Percentiles rank a stretch among this genome's conserved stretches.
phyloP scores from a whole-genome alignment of 306 rosid species.

The Cicer pinnatifidum region DNA sequence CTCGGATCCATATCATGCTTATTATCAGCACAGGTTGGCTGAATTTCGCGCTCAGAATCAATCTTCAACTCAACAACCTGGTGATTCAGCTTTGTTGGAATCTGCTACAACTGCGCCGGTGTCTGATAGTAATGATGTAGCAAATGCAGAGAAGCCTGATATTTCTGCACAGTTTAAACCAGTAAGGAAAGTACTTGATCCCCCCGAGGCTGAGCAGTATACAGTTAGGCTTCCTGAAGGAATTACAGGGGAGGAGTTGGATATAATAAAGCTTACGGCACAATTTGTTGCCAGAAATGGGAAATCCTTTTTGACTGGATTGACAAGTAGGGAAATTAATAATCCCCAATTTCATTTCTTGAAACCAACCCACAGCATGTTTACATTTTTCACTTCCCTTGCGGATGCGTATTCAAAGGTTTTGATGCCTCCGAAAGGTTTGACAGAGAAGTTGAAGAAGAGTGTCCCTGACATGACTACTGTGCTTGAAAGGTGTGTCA shows the following conservation, averaged over 20 bases:
- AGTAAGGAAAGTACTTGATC: constrained; percentile 74
- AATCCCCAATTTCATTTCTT: constrained; percentile 91
- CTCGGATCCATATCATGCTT: constrained; percentile 85
- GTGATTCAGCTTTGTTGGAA: constrained; percentile 57
- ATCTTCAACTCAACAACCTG: constrained; percentile 56
- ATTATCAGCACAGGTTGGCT: constrained; percentile 84
- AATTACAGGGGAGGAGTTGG: constrained; percentile 90
- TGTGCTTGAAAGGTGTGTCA: constrained; percentile 87
- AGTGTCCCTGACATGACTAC: constrained; percentile 85
- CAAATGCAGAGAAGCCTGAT: constrained; percentile 57
- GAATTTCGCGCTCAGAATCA: constrained; percentile 84
- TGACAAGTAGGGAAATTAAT: constrained; percentile 91
- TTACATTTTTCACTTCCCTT: constrained; percentile 90
- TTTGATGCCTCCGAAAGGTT: constrained; percentile 88
- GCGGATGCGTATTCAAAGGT: constrained; percentile 94
- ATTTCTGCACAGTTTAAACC: constrained; percentile 72
- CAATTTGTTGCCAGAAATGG: constrained; percentile 98
- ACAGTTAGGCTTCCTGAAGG: constrained; percentile 97
- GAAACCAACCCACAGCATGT: constrained; percentile 96
- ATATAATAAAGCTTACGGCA: constrained; percentile 92
- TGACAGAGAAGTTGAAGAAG: constrained; percentile 78
- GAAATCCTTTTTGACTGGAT: constrained; percentile 83
- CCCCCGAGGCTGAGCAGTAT: constrained; percentile 92
- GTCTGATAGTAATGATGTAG: constrained; percentile 57
- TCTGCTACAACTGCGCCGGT: constrained; percentile 45